Base-by-base conservation (phyloP, 208 protist genomes). In the Acanthamoeba polyphaga region DNA sequence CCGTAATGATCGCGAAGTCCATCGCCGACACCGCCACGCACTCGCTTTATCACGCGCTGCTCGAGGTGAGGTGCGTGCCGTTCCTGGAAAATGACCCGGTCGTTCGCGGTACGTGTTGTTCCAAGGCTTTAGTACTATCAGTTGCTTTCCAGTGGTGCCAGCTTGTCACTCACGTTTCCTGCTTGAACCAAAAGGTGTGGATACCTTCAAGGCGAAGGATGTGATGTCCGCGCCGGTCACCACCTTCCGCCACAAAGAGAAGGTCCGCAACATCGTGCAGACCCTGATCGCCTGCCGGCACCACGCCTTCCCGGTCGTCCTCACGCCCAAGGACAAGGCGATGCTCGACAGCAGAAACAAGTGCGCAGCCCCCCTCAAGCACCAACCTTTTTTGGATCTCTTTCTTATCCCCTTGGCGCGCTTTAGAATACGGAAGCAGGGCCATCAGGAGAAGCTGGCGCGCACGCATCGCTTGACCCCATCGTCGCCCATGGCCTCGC, bases 21-120 rank as follows among this genome's bases (percentile, higher is more conserved):
- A 98, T 98, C 27, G 98, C 98, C 9, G 98, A 99, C 96, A 97
- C 97, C 94, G 96, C 98, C 53, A 97, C 97, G 78, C 98, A 98
- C 95, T 97, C 98, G 60, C 97, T 99, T 60, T 99, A 99, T 94
- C 98, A 99, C 95, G 96, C 98, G 60, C 98, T 99, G 96, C 96
- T 99, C 55, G 96, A 97, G n/a, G 96, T 99, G 60, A 97, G 98
- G 91, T 97, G 96, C 80, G 97, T 99, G 9, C 98, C 98, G 6
- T 99, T 98, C 95, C 96, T 99, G 19, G 93, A 95, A 24, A 89
- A 96, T 7, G 96, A 98, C 22, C 62, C 91, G 12, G 80, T 88
- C 49, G 80, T 88, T 15, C 38, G 51, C 8, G 51, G 72, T 80
- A 80, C 72, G 38, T 76, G 9, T 68, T 32, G 29, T 19, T 29